A percentile compares a stretch with the other conserved stretches of the same genome.
Evolutionary conservation across 2,329 filamentous ascomycete species (phyloP).

Genomic region (Lachnellula cervina): DNA sequence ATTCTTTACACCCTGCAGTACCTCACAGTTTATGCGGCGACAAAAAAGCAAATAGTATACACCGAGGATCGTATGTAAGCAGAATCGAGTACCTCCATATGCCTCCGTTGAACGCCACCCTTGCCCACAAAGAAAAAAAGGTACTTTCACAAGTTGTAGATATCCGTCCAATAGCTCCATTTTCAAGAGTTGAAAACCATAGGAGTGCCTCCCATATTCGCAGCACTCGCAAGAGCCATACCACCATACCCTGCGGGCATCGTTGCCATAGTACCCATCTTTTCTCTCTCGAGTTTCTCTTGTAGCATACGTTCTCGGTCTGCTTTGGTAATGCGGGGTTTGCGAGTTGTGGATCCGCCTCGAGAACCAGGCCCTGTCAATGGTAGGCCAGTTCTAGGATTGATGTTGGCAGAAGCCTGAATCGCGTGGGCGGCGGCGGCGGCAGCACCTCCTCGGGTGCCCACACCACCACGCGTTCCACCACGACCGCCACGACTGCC

Average conservation of each 20-base stretch:
- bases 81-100: background rate
- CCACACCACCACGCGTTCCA: conserved; percentile 38
- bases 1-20: background rate
- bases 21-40: conserved; percentile 1
- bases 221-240: conserved; percentile 24
- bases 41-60: conserved; percentile 7
- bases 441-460: conserved; percentile 58
- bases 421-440: conserved; percentile 33
- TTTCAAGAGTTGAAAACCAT: conserved; percentile 31
- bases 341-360: conserved; percentile 68
- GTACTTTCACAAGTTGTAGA: conserved; percentile 5
- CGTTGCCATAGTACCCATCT: conserved; percentile 28
- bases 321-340: conserved; percentile 81
- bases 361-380: conserved; percentile 61
- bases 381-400: conserved; percentile 39
- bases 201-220: conserved; percentile 28
- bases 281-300: conserved; percentile 73
- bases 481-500: conserved; percentile 57
- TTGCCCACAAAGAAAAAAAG: conserved; percentile 2
- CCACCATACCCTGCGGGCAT: conserved; percentile 26
- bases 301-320: conserved; percentile 76
- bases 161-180: background rate
- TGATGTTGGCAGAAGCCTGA: conserved; percentile 35
- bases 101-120: conserved; percentile 5
- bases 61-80: conserved; percentile 3